Evolutionary conservation across 345 rosid genomes (phyloP).

Genomic region (Moricandia moricandioides): DNA sequence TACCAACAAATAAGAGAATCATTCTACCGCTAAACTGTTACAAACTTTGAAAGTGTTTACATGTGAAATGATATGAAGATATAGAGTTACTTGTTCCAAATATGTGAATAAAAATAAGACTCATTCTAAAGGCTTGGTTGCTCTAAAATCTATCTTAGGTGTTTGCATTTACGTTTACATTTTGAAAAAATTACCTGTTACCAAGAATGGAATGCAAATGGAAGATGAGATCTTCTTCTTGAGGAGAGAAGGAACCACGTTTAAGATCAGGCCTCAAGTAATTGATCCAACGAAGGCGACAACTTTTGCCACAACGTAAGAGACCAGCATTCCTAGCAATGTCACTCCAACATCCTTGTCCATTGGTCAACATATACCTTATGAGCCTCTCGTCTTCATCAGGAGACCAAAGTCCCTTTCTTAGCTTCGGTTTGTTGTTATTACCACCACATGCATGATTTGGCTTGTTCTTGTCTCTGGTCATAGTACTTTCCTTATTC

Average conservation of each 20-base stretch:
- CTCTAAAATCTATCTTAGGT: neutral
- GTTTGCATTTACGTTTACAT: neutral
- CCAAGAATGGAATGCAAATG: constrained; percentile 78
- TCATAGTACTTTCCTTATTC: constrained; percentile 29
- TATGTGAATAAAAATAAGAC: neutral
- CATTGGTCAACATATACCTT: constrained; percentile 63
- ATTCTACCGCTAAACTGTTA: no score
- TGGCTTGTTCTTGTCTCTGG: constrained; percentile 34
- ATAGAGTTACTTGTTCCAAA: neutral
- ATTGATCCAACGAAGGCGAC: constrained; percentile 86
- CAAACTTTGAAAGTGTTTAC: no score
- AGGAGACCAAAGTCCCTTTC: constrained; percentile 86
- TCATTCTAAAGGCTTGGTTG: neutral
- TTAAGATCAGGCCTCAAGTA: constrained; percentile 81
- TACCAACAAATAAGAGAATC: no score
- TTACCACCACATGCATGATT: constrained; percentile 24
- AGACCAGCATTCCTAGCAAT: constrained; percentile 76
- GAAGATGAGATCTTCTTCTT: constrained; percentile 71
- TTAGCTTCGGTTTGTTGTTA: constrained; percentile 42
- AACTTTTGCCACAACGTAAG: constrained; percentile 77
- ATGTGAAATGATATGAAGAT: no score
- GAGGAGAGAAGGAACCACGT: constrained; percentile 71
- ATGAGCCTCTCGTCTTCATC: constrained; percentile 82
- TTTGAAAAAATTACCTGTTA: constrained; percentile 51
- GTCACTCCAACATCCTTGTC: constrained; percentile 92